phyloP scores from a whole-genome alignment of 257 asterid genomes.

The Ligustrum vulgare region DNA sequence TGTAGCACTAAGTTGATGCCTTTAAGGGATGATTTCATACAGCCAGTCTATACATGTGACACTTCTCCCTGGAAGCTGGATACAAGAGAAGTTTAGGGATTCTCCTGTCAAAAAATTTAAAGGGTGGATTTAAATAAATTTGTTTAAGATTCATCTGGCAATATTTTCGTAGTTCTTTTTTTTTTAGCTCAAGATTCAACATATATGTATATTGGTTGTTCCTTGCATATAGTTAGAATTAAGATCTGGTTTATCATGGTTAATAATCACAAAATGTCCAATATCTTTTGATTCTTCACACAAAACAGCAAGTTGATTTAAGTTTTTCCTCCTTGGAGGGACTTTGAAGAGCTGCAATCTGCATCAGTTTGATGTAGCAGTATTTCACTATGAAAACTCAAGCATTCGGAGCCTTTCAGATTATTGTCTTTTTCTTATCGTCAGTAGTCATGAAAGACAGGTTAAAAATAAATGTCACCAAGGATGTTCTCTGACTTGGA shows the following conservation, averaged over 20 bases:
- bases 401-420: not conserved
- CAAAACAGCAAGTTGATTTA: not conserved
- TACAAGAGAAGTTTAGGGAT: not conserved
- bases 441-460: not conserved
- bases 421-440: conserved; percentile 7
- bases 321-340: not conserved
- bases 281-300: not conserved
- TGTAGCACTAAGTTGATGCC: conserved; percentile 6
- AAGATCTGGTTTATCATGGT: conserved; percentile 6
- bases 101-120: conserved; percentile 1
- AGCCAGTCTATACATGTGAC: not conserved
- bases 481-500: not conserved
- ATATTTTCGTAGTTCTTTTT: not conserved
- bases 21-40: conserved; percentile 4
- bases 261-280: not conserved
- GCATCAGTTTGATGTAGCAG: conserved; percentile 1
- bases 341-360: not conserved
- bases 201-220: not conserved
- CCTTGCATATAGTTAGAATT: not conserved
- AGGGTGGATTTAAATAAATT: conserved; percentile 2
- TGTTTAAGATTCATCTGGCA: not conserved
- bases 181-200: not conserved
- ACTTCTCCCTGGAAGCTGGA: conserved; percentile 3
- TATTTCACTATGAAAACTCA: not conserved
- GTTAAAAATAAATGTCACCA: not conserved